Evolutionary conservation across 2,329 filamentous ascomycete genomes (phyloP).

Genomic region (Diaporthe sp.): DNA sequence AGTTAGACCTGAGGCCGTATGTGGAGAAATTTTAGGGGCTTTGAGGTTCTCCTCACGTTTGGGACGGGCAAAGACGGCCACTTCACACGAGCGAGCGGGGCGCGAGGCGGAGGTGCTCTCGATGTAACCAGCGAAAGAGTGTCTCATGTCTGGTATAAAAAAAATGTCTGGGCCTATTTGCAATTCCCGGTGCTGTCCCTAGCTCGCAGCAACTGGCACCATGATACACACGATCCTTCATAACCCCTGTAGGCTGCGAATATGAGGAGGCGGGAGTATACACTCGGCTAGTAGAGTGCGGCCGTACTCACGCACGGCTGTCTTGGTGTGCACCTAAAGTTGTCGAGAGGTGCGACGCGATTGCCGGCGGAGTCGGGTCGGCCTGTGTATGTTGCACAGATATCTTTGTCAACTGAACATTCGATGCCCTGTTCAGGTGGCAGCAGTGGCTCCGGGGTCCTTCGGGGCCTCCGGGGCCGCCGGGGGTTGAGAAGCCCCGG

Average conservation of each 20-base stretch:
- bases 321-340: constrained; percentile 33
- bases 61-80: neutral
- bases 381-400: constrained; percentile 15
- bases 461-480: neutral
- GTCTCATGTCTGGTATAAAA: constrained; percentile 17
- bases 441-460: constrained; percentile 23
- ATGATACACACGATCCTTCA: constrained; percentile 26
- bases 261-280: constrained; percentile 13
- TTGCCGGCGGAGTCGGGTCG: constrained; percentile 24
- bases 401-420: constrained; percentile 1
- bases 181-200: constrained; percentile 21
- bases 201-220: constrained; percentile 25
- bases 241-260: constrained; percentile 24
- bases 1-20: constrained; percentile 83
- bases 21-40: constrained; percentile 80
- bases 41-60: neutral
- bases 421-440: constrained; percentile 26
- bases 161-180: constrained; percentile 16
- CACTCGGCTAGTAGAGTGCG: constrained; percentile 23
- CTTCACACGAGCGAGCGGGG: neutral
- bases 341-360: constrained; percentile 35
- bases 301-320: constrained; percentile 28
- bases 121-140: constrained; percentile 3
- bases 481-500: neutral
- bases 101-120: neutral